Conservation (phyloP, 2,329 filamentous ascomycete genomes). For the Fusarium drepaniforme region DNA sequence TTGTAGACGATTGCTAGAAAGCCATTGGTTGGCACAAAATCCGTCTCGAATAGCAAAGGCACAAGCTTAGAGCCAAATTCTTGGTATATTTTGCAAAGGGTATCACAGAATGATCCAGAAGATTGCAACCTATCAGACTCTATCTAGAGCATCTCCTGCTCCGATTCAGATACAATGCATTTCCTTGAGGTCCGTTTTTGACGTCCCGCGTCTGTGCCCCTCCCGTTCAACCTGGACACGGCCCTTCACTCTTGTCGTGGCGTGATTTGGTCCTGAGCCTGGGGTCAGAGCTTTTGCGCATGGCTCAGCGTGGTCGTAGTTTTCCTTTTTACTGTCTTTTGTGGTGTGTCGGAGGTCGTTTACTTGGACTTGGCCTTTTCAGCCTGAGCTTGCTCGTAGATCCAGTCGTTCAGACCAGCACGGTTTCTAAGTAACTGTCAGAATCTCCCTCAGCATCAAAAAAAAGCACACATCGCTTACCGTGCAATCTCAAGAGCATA, state of each 20-base stretch:
- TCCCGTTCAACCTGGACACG: neutral
- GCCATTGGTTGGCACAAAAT: neutral
- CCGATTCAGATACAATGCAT: neutral
- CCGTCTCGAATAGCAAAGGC: too few relatives aligned
- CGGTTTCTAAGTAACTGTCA: conserved; percentile 76
- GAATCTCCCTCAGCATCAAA: too few relatives aligned
- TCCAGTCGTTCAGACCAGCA: conserved; percentile 93
- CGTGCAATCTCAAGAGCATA: conserved; percentile 65
- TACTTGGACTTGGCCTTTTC: conserved; percentile 56
- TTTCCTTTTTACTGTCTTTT: conserved; percentile 11
- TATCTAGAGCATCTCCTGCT: neutral
- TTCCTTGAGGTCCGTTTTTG: neutral
- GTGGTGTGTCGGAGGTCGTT: neutral
- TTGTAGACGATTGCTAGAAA: neutral
- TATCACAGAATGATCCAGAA: conserved; percentile 31
- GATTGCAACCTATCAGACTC: conserved; percentile 1
- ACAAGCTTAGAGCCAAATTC: neutral
- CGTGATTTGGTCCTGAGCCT: conserved; percentile 10
- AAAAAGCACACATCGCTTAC: too few relatives aligned
- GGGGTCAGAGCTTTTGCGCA: conserved; percentile 8
- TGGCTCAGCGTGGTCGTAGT: conserved; percentile 8
- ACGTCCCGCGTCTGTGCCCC: neutral
- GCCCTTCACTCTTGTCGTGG: neutral
- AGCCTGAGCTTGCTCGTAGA: conserved; percentile 85
- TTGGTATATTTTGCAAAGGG: conserved; percentile 34